A percentile compares a stretch with the other conserved stretches of the same genome.
Conservation (phyloP, 306 rosid species). For the Corylus heterophylla region DNA sequence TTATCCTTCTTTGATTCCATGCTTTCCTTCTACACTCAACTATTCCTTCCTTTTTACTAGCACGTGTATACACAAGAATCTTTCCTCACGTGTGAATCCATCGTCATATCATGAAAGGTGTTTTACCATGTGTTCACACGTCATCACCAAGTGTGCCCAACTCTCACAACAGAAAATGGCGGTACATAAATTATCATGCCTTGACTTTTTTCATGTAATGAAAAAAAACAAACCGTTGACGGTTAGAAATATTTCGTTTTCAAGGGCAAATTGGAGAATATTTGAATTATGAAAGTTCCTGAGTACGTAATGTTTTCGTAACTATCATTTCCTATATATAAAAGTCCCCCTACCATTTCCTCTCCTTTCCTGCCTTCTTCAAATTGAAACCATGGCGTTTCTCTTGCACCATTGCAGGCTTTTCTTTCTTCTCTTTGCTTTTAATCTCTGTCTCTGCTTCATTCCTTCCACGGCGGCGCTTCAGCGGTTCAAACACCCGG, state of each 20-base stretch:
- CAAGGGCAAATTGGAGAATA: not conserved
- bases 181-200: too few relatives aligned
- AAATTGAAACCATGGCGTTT: not conserved
- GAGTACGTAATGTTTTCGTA: too few relatives aligned
- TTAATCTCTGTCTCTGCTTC: conserved; percentile 4
- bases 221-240: not conserved
- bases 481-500: conserved; percentile 25
- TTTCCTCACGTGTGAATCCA: too few relatives aligned
- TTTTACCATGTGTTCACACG: too few relatives aligned
- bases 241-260: not conserved
- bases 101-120: too few relatives aligned
- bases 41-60: not conserved
- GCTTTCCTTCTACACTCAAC: not conserved
- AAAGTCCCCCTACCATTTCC: not conserved
- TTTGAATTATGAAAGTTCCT: too few relatives aligned
- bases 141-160: too few relatives aligned
- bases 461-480: conserved; percentile 23
- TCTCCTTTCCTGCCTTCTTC: not conserved
- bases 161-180: too few relatives aligned
- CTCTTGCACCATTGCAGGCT: not conserved
- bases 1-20: not conserved
- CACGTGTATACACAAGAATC: too few relatives aligned
- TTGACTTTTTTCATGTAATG: too few relatives aligned
- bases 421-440: not conserved
- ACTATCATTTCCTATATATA: too few relatives aligned